These are phyloP conservation scores for Colletotrichum viniferum DNA, from an alignment of 2,329 filamentous ascomycete species.

Conservation along the genomic window DNA sequence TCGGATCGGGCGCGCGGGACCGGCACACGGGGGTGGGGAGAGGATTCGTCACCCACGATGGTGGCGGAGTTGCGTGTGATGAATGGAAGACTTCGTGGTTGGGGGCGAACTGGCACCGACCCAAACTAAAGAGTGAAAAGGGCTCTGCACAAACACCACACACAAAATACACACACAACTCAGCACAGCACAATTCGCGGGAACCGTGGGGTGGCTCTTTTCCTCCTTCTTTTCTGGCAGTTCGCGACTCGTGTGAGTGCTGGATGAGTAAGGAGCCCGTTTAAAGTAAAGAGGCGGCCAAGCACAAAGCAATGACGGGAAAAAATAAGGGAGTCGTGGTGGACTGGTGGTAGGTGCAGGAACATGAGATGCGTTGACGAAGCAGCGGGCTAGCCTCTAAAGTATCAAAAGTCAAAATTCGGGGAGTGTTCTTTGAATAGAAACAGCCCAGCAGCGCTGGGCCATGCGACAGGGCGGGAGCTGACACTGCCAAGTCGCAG, in stretches of 20 bases:
- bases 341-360: background rate
- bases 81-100: background rate
- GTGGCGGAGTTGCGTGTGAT: conserved; percentile 17
- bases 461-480: conserved; percentile 8
- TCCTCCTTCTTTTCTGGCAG: background rate
- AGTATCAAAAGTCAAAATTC: conserved; percentile 16
- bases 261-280: conserved; percentile 8
- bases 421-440: conserved; percentile 11
- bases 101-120: conserved; percentile 2
- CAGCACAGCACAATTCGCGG: background rate
- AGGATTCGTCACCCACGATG: conserved; percentile 19
- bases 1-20: background rate
- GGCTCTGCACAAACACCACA: background rate
- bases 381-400: background rate
- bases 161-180: background rate
- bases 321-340: background rate
- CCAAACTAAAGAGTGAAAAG: background rate
- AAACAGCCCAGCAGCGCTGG: background rate
- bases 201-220: background rate
- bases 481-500: conserved; percentile 22
- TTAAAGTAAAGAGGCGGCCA: background rate
- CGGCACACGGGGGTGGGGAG: conserved; percentile 13
- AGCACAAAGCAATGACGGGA: background rate
- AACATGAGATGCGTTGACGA: conserved; percentile 8
- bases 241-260: background rate